A percentile compares a stretch with the other conserved stretches of the same genome.
Conservation (phyloP, 495 filamentous ascomycete species). For the Neurospora sp. region DNA sequence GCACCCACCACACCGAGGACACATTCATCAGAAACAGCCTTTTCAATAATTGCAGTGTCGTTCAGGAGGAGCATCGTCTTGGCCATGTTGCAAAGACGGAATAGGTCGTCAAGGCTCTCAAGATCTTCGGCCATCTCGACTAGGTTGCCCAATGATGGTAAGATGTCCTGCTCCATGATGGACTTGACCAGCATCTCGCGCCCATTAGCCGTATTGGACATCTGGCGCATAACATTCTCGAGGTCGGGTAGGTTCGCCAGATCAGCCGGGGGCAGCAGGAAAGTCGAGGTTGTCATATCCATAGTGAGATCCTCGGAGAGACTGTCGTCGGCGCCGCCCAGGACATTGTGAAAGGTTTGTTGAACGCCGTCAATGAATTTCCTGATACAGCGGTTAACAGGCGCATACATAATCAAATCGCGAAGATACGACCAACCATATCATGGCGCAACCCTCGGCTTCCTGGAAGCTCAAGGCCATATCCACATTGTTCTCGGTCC, state of each 20-base stretch:
- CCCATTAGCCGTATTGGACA: conserved; percentile 61
- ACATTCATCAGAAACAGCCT: conserved; percentile 79
- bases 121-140: conserved; percentile 83
- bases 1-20: conserved; percentile 92
- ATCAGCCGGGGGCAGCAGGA: conserved; percentile 67
- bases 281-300: conserved; percentile 48
- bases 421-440: conserved; percentile 54
- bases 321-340: conserved; percentile 63
- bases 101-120: conserved; percentile 75
- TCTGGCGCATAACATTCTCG: conserved; percentile 66
- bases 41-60: conserved; percentile 87
- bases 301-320: conserved; percentile 75
- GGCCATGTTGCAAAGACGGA: conserved; percentile 94
- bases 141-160: conserved; percentile 73
- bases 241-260: conserved; percentile 74
- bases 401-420: conserved; percentile 1
- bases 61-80: conserved; percentile 91
- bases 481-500: conserved; percentile 88
- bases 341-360: conserved; percentile 37
- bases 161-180: conserved; percentile 76
- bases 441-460: conserved; percentile 82
- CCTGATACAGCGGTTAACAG: conserved; percentile 41
- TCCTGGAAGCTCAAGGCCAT: conserved; percentile 99
- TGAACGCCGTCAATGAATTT: conserved; percentile 85
- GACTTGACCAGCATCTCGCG: conserved; percentile 86